phyloP scores from a whole-genome alignment of 2,329 filamentous ascomycete species.

The Fusarium napiforme region DNA sequence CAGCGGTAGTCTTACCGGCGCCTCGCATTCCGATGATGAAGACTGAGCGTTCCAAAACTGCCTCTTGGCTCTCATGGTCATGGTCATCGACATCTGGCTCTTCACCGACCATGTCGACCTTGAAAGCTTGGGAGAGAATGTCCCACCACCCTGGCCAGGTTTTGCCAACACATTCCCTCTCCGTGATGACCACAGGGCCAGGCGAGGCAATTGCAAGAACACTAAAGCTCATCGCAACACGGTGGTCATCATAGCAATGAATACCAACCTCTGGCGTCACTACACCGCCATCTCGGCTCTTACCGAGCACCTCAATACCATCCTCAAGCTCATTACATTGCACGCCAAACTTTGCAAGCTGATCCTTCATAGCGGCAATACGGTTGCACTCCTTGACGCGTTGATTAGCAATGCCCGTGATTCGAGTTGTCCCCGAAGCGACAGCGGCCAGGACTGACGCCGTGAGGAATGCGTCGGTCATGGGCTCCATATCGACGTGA shows the following conservation, averaged over 20 bases:
- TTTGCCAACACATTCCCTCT: slow-evolving; percentile 94
- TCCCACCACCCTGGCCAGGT: slow-evolving; percentile 99
- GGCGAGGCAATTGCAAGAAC: slow-evolving; percentile 82
- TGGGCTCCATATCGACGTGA: slow-evolving; percentile 97
- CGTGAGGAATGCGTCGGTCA: slow-evolving; percentile 98
- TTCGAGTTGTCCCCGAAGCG: slow-evolving; percentile 83
- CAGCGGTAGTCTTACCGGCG: slow-evolving; percentile 94
- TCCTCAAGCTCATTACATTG: slow-evolving; percentile 88
- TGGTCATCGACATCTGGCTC: slow-evolving; percentile 58
- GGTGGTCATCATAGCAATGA: slow-evolving; percentile 96
- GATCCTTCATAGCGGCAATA: slow-evolving; percentile 93
- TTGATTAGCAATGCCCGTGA: slow-evolving; percentile 96
- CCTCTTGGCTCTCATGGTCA: slow-evolving; percentile 13
- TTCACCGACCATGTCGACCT: slow-evolving; percentile 78
- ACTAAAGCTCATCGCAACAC: slow-evolving; percentile 98
- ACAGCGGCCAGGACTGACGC: slow-evolving; percentile 93
- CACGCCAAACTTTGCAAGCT: slow-evolving; percentile 94
- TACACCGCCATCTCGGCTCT: slow-evolving; percentile 58
- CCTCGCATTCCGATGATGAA: slow-evolving; percentile 98
- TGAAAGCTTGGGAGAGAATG: slow-evolving; percentile 80
- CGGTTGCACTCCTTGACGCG: slow-evolving; percentile 98
- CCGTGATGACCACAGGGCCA: slow-evolving; percentile 78
- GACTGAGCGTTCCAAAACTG: slow-evolving; percentile 70
- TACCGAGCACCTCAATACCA: slow-evolving; percentile 81
- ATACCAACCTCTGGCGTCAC: slow-evolving; percentile 72